These are phyloP conservation scores for Pugionium dolabratum DNA, from an alignment of 345 rosid species.

Conservation along the genomic window DNA sequence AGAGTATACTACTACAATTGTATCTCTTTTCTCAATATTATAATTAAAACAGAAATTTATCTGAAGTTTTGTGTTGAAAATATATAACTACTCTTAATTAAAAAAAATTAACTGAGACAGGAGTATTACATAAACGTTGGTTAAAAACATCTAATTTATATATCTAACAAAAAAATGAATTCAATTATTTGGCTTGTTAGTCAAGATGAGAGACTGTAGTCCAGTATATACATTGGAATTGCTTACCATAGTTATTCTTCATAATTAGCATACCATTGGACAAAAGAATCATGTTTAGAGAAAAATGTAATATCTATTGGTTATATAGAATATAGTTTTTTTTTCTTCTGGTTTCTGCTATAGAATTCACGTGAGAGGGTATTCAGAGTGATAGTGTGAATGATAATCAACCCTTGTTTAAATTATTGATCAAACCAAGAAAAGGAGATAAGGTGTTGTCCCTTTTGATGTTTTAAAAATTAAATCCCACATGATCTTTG, in stretches of 20 bases:
- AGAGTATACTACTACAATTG: too few relatives aligned
- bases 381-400: constrained; percentile 19
- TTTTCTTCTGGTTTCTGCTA: background rate
- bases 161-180: background rate
- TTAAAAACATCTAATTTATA: background rate
- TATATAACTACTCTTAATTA: too few relatives aligned
- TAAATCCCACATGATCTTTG: constrained; percentile 36
- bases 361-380: constrained; percentile 25
- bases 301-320: background rate
- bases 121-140: too few relatives aligned
- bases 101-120: too few relatives aligned
- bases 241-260: constrained; percentile 7
- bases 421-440: constrained; percentile 28
- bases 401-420: constrained; percentile 19
- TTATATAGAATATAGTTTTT: background rate
- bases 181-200: constrained; percentile 1
- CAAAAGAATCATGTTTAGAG: background rate
- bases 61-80: too few relatives aligned
- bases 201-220: too few relatives aligned
- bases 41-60: too few relatives aligned
- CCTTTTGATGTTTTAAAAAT: constrained; percentile 30
- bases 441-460: constrained; percentile 34
- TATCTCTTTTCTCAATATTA: too few relatives aligned
- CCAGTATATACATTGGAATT: background rate
- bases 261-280: constrained; percentile 3